Conservation (phyloP, 1,284 basidiomycete genomes). For the Microbotryum violaceum region DNA sequence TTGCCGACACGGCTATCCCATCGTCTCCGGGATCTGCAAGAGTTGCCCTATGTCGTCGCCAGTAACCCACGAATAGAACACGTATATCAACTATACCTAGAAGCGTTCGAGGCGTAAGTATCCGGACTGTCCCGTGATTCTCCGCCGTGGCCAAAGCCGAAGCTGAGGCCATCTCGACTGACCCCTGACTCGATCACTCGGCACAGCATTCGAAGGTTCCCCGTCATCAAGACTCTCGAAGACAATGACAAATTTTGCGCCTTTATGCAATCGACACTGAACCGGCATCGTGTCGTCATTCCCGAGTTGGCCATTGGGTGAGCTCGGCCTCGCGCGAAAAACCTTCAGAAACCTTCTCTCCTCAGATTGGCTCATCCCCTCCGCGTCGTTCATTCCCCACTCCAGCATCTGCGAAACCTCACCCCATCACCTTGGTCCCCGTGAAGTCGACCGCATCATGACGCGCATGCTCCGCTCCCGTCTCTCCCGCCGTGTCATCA, state of each 20-base stretch:
- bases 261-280: conserved; percentile 58
- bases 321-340: conserved; percentile 46
- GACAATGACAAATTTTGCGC: conserved; percentile 74
- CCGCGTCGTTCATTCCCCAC: conserved; percentile 25
- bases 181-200: conserved; percentile 36
- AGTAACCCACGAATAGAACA: conserved; percentile 74
- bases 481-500: conserved; percentile 79
- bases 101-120: conserved; percentile 49
- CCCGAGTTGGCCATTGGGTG: conserved; percentile 34
- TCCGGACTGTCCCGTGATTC: conserved; percentile 3
- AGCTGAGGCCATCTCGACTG: conserved; percentile 62
- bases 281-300: conserved; percentile 60
- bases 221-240: conserved; percentile 60
- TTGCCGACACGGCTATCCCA: conserved; percentile 81
- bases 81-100: conserved; percentile 60
- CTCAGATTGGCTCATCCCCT: conserved; percentile 14
- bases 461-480: conserved; percentile 81
- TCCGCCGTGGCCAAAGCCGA: conserved; percentile 49
- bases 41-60: conserved; percentile 78
- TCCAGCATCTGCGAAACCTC: conserved; percentile 46
- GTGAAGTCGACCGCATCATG: conserved; percentile 79
- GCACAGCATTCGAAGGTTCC: conserved; percentile 63
- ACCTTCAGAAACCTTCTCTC: conserved; percentile 12
- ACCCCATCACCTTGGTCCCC: conserved; percentile 66
- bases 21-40: conserved; percentile 75